Evolutionary conservation across 257 asterid species (phyloP), one percentile per base, ranked within the genome.

Genomic region (Mentha longifolia): DNA sequence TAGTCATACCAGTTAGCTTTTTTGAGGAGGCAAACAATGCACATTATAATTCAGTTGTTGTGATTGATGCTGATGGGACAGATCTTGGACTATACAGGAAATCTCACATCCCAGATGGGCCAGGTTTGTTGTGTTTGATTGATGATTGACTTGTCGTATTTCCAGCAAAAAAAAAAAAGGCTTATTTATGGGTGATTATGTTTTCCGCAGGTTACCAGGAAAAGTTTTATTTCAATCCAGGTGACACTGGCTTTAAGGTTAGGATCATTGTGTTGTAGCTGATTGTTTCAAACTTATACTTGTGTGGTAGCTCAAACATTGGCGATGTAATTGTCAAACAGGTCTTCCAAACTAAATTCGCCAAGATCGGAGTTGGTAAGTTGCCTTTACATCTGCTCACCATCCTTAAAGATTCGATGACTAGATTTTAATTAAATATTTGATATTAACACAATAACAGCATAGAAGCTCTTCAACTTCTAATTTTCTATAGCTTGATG

Each of bases 191-290:
- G 58, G 66, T 50, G 55, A 28, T 59, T 77, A 42, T 59, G 11
- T 62, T 58, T 55, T 78, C 58, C 68, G 59, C 89, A 91, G 98
- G 99, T 66, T 95, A 95, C 83, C 99, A 92, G 86, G 99, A 95
- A 87, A 95, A 95, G 60, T 95, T 86, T 81, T 92, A 95, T 85
- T 95, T 95, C 77, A 95, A 95, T 82, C 98, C 96, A 9, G 97
- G 99, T 12, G 99, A 95, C 83, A 95, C 97, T 33, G 97, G 99
- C 62, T 95, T 95, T 71, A 95, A 95, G 97, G 99, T 89, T 69
- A 76, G 83, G 76, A 65, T 63, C 16, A 49, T 63, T 55, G 19
- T 28, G 31, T 28, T 28, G 31, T 28, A 28, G 31, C 31, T 28
- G 31, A 28, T 28, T 28, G 31, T 28, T 28, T 28, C 31, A 28